phyloP scores from a whole-genome alignment of 1,284 basidiomycete genomes.

The Pulchroboletus neoregius region DNA sequence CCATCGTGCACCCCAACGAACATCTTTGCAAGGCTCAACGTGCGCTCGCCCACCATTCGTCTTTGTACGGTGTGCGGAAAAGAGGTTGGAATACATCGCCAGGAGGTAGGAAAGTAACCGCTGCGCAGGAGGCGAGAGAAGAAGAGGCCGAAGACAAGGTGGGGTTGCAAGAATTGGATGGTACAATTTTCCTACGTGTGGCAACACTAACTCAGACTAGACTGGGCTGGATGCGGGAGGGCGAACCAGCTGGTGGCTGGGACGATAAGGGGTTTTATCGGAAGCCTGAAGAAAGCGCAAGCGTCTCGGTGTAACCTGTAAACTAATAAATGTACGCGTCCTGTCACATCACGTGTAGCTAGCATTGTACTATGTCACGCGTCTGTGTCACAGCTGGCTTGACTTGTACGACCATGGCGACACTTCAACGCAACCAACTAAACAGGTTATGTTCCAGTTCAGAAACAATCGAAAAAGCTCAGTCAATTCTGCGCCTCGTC shows the following conservation, averaged over 20 bases:
- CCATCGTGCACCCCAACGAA: constrained; percentile 46
- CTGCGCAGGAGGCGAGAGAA: constrained; percentile 21
- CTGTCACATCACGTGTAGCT: constrained; percentile 8
- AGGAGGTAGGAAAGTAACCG: constrained; percentile 13
- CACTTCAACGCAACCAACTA: constrained; percentile 19
- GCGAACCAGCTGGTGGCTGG: constrained; percentile 32
- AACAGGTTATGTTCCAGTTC: constrained; percentile 18
- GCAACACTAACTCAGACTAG: constrained; percentile 48
- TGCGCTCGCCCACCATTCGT: constrained; percentile 48
- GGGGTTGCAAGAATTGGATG: constrained; percentile 31
- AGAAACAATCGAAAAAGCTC: constrained; percentile 24
- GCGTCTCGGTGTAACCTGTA: background rate
- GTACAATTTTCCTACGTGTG: constrained; percentile 53
- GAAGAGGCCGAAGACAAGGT: constrained; percentile 26
- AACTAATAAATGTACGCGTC: background rate
- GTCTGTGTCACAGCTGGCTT: too few relatives aligned
- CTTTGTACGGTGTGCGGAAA: constrained; percentile 42
- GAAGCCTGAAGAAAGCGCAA: background rate
- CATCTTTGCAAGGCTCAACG: constrained; percentile 59
- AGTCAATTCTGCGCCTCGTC: constrained; percentile 24
- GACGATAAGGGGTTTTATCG: constrained; percentile 25
- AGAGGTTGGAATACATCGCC: constrained; percentile 27
- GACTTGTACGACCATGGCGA: constrained; percentile 25
- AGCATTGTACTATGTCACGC: background rate
- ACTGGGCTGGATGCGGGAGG: constrained; percentile 52